A percentile compares a stretch with the other conserved stretches of the same genome.
Evolutionary conservation across 2,329 filamentous ascomycete species (phyloP).

Genomic region (Colletotrichum truncatum): DNA sequence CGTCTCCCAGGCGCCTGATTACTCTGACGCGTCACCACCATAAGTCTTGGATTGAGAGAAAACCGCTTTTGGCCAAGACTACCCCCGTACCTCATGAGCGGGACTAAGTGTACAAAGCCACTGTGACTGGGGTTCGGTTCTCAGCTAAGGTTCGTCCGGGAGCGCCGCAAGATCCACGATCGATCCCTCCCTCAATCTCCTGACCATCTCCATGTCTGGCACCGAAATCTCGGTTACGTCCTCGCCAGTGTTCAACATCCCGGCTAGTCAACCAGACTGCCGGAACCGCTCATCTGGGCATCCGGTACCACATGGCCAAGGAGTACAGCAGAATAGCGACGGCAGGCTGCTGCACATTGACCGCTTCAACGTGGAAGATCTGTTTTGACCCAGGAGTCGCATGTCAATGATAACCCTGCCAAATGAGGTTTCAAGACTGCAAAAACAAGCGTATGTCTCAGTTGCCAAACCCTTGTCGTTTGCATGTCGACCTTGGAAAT

Average conservation of each 20-base stretch:
- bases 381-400: not conserved
- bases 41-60: not conserved
- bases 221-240: conserved; percentile 18
- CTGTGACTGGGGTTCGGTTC: not conserved
- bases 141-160: not conserved
- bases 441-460: conserved; percentile 24
- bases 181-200: conserved; percentile 17
- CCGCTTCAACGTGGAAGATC: conserved; percentile 6
- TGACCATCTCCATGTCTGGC: conserved; percentile 11
- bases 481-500: not conserved
- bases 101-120: not conserved
- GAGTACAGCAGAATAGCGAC: conserved; percentile 1
- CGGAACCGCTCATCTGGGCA: conserved; percentile 11
- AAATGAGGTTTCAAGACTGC: not conserved
- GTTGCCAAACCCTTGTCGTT: not conserved
- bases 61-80: not conserved
- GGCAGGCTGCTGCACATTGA: conserved; percentile 9
- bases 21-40: not conserved
- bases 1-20: not conserved
- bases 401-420: conserved; percentile 20
- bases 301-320: conserved; percentile 19
- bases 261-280: conserved; percentile 26
- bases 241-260: conserved; percentile 19
- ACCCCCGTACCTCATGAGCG: not conserved
- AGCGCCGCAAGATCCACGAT: conserved; percentile 17